Percentiles rank a stretch among this genome's conserved stretches.
Evolutionary conservation across 352 stramenopile genomes (phyloP).

Genomic region (Albugo candida): DNA sequence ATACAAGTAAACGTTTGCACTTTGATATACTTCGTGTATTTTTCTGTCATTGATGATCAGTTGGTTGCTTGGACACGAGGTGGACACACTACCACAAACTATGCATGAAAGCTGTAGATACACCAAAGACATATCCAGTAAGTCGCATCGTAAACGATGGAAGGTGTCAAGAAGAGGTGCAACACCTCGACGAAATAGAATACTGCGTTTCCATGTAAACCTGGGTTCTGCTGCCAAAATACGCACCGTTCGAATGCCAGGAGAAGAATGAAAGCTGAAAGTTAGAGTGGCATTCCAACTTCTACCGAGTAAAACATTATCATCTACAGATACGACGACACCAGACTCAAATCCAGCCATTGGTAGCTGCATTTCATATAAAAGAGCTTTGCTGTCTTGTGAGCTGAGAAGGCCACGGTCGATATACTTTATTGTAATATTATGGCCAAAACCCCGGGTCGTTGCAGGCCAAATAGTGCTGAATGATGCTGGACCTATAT

Average conservation of each 20-base stretch:
- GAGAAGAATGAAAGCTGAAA: constrained; percentile 21
- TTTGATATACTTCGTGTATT: no score
- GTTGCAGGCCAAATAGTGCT: constrained; percentile 6
- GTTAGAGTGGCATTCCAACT: constrained; percentile 11
- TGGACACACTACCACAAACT: no score
- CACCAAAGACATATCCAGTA: constrained; percentile 20
- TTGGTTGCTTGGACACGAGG: constrained; percentile 1
- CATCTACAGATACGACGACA: constrained; percentile 16
- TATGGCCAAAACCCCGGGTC: constrained; percentile 18
- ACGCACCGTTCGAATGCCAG: constrained; percentile 16
- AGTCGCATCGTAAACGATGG: constrained; percentile 23
- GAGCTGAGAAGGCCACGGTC: no score
- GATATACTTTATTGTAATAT: constrained; percentile 16
- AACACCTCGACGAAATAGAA: constrained; percentile 19
- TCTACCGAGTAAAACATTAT: constrained; percentile 9
- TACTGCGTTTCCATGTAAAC: constrained; percentile 15
- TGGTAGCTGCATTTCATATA: constrained; percentile 21
- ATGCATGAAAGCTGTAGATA: constrained; percentile 6
- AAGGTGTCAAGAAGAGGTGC: constrained; percentile 6
- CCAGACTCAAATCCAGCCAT: constrained; percentile 31
- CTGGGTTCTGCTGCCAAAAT: constrained; percentile 26
- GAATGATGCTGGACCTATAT: constrained; percentile 16
- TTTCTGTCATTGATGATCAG: not conserved
- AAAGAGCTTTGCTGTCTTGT: no score
- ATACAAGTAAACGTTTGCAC: no score